These are phyloP conservation scores for Cystofilobasidium ferigula DNA, from an alignment of 768 basidiomycete genomes.

Conservation along the genomic window DNA sequence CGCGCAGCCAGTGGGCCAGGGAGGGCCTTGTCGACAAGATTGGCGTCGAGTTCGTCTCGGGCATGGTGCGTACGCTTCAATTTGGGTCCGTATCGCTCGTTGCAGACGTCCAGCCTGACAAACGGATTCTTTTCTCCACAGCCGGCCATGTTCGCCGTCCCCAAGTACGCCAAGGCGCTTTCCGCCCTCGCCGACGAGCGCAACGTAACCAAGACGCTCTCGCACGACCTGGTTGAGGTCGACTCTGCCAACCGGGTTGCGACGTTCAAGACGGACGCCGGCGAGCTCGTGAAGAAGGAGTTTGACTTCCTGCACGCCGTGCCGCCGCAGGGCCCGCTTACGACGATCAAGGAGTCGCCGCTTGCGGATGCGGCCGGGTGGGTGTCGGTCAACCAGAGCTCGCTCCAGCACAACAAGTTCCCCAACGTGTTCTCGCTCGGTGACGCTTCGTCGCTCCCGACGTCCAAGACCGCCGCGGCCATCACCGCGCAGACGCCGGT, in stretches of 20 bases:
- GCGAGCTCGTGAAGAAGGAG: slow-evolving; percentile 52
- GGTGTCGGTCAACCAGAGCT: slow-evolving; percentile 73
- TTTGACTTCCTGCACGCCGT: slow-evolving; percentile 70
- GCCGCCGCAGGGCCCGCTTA: slow-evolving; percentile 84
- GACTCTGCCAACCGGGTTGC: slow-evolving; percentile 62
- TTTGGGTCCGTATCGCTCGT: neutral
- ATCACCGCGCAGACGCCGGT: slow-evolving; percentile 85
- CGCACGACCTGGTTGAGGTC: slow-evolving; percentile 68
- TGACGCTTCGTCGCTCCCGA: slow-evolving; percentile 85
- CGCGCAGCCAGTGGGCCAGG: slow-evolving; percentile 32
- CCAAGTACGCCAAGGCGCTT: slow-evolving; percentile 86
- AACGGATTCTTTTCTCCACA: no score
- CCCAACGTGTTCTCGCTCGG: slow-evolving; percentile 80
- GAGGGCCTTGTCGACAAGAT: slow-evolving; percentile 39
- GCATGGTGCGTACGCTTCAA: slow-evolving; percentile 44
- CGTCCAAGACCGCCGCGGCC: slow-evolving; percentile 91
- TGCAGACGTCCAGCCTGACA: no score
- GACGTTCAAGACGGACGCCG: slow-evolving; percentile 71
- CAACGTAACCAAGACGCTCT: slow-evolving; percentile 67
- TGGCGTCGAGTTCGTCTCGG: slow-evolving; percentile 69
- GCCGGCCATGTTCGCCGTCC: slow-evolving; percentile 90
- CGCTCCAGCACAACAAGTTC: slow-evolving; percentile 72
- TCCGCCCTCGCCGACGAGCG: slow-evolving; percentile 65
- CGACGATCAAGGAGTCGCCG: slow-evolving; percentile 58
- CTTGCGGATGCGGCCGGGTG: slow-evolving; percentile 67